Percentiles rank a stretch among this genome's conserved stretches.
These are phyloP conservation scores for Hypoxylon fuscum DNA, from an alignment of 495 filamentous ascomycete genomes.

Conservation along the genomic window DNA sequence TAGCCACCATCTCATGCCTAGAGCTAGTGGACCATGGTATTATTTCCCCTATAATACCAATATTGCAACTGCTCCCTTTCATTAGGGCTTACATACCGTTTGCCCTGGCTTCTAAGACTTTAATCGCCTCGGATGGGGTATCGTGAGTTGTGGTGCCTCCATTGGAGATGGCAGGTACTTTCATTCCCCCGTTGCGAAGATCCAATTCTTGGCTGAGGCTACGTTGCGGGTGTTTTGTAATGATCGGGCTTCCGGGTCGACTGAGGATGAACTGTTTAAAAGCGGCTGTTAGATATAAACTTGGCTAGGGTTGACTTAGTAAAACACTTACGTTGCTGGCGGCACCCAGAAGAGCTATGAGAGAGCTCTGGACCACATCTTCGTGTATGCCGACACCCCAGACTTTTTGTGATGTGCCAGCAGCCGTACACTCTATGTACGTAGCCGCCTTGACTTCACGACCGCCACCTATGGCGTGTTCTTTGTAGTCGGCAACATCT, in stretches of 20 bases:
- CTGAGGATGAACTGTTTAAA: constrained; percentile 64
- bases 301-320: not conserved
- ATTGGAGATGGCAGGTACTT: constrained; percentile 40
- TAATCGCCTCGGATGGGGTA: constrained; percentile 45
- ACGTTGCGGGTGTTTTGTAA: constrained; percentile 53
- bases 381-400: constrained; percentile 98
- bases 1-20: constrained; percentile 1
- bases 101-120: constrained; percentile 56
- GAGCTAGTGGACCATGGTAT: constrained; percentile 12
- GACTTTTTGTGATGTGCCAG: constrained; percentile 73
- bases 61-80: not conserved
- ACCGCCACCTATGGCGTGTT: constrained; percentile 87
- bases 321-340: constrained; percentile 80
- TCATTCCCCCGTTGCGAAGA: constrained; percentile 38
- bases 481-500: constrained; percentile 94
- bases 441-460: constrained; percentile 88
- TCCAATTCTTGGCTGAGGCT: constrained; percentile 49
- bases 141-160: constrained; percentile 37
- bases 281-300: constrained; percentile 18
- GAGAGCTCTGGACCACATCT: constrained; percentile 90
- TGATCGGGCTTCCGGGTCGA: constrained; percentile 63
- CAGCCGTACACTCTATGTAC: constrained; percentile 88
- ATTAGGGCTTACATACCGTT: constrained; percentile 47
- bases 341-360: constrained; percentile 88
- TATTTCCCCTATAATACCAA: constrained; percentile 4